Evolutionary conservation across 2,329 filamentous ascomycete genomes (phyloP), one percentile per base, ranked within the genome.

Genomic region (Kalaharituber pfeilii): DNA sequence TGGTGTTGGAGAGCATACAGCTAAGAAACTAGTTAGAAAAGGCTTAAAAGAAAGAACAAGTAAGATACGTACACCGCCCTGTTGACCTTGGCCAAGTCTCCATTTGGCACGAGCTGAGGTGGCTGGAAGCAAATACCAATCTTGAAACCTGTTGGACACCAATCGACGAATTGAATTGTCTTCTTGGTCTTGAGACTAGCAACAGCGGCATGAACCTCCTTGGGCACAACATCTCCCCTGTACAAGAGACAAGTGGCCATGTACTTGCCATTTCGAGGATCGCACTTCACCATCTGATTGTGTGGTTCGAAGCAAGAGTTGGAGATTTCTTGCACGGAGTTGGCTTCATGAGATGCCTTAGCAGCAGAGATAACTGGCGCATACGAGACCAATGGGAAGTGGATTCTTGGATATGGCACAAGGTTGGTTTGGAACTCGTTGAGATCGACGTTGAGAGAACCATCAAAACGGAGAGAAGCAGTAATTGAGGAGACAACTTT

Each of bases 351-450:
- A 57, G 86, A 84, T 65, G 88, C 86, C 81, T 95, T 95, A 70
- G 86, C 84, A 60, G 87, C 84, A 60, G 88, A 95, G 71, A 96
- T 81, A 67, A 98, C 85, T 59, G 89, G 89, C 45, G 91, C 79
- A 70, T 96, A 98, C 63, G 88, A 87, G 67, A 96, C 88, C 66
- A 98, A 84, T 69, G 89, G 89, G 83, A 95, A 98, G 76, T 98
- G 89, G 68, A 98, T 98, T 75, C 89, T 87, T 62, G 89, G 89
- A 75, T 96, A 98, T 59, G 89, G 89, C 60, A 98, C 89, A 73
- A 98, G 74, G 79, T 98, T 98, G 74, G 89, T 98, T 80, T 98
- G 89, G 85, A 98, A 98, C 77, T 98, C 89, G 78, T 95, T 95
- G 64, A 98, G 75, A 72, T 98, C 89, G 74, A 98, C 91, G 75